Conservation (phyloP, 2,329 filamentous ascomycete species). For the Aspergillus tanneri region DNA sequence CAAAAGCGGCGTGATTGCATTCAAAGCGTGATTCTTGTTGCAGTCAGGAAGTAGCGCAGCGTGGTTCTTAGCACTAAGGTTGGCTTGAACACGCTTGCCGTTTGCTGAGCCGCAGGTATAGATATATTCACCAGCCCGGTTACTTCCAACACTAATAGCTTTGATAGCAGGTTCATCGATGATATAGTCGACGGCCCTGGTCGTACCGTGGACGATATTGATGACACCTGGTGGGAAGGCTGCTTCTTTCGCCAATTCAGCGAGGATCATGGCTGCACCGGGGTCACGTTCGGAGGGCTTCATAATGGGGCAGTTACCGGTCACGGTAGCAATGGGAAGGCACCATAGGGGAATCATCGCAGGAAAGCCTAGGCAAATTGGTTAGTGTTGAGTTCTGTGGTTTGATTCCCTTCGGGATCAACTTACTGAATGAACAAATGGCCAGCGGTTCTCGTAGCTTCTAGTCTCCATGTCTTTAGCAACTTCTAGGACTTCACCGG, state of each 20-base stretch:
- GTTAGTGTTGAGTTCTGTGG: too few relatives aligned
- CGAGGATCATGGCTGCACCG: constrained; percentile 61
- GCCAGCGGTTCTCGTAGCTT: constrained; percentile 64
- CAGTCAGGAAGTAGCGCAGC: constrained; percentile 63
- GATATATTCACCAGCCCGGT: constrained; percentile 68
- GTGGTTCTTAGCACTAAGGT: constrained; percentile 67
- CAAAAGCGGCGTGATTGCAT: constrained; percentile 65
- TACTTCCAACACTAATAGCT: constrained; percentile 63
- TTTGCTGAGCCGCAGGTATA: constrained; percentile 59
- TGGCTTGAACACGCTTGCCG: constrained; percentile 66
- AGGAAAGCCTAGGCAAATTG: too few relatives aligned
- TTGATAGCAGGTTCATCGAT: constrained; percentile 65
- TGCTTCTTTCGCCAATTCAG: constrained; percentile 59
- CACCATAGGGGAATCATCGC: constrained; percentile 66
- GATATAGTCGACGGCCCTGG: constrained; percentile 60
- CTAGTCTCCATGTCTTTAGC: constrained; percentile 69
- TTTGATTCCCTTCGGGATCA: too few relatives aligned
- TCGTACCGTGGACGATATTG: constrained; percentile 65
- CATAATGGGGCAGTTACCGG: constrained; percentile 61
- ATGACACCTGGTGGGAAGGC: constrained; percentile 63
- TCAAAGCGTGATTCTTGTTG: constrained; percentile 65
- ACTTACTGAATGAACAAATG: constrained; percentile 65
- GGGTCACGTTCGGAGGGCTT: constrained; percentile 65
- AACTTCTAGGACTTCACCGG: constrained; percentile 66
- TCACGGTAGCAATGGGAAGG: constrained; percentile 61